phyloP scores from a whole-genome alignment of 2,329 filamentous ascomycete genomes.

The Aspergillus novoparasiticus region DNA sequence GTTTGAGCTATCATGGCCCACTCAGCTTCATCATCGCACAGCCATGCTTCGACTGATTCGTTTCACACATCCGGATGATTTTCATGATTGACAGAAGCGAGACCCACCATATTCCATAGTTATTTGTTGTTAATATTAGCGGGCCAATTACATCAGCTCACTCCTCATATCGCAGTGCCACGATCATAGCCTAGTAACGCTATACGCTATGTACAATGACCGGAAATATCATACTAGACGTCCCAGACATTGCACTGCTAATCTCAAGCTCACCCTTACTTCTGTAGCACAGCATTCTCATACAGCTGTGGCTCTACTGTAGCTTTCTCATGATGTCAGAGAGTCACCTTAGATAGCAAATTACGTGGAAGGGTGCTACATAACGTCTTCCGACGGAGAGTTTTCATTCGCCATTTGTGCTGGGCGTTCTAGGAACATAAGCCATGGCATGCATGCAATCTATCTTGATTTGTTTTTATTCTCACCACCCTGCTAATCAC shows the following conservation, averaged over 20 bases:
- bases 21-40: conserved; percentile 2
- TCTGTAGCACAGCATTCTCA: not conserved
- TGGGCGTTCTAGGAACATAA: not conserved
- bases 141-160: not conserved
- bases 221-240: not conserved
- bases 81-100: conserved; percentile 7
- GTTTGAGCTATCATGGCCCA: not conserved
- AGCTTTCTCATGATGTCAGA: conserved; percentile 12
- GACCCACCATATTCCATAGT: conserved; percentile 2
- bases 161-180: not conserved
- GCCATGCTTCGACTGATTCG: not conserved
- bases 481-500: not conserved
- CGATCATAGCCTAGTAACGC: not conserved
- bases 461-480: not conserved
- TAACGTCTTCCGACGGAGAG: not conserved
- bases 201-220: not conserved
- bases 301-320: not conserved
- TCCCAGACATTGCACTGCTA: not conserved
- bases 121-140: conserved; percentile 1
- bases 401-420: not conserved
- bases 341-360: not conserved
- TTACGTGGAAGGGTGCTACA: conserved; percentile 13
- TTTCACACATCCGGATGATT: not conserved
- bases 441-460: not conserved
- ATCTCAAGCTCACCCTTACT: not conserved